A percentile compares a stretch with the other conserved stretches of the same genome.
Conservation (phyloP, 2,329 filamentous ascomycete genomes). For the Furcasterigmium sp. region DNA sequence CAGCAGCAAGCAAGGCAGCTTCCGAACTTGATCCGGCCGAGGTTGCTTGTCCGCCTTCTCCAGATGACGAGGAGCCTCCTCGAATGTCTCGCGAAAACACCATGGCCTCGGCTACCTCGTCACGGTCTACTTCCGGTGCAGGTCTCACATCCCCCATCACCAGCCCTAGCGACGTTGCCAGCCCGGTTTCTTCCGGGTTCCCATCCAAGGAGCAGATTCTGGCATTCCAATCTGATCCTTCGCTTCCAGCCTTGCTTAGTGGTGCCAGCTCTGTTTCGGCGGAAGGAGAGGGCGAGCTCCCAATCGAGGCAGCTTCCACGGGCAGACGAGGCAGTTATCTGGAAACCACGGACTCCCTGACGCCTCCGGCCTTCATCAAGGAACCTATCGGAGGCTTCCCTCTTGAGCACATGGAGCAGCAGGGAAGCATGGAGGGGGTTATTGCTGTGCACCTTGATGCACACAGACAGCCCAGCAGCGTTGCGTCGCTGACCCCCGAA, state of each 20-base stretch:
- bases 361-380: conserved; percentile 45
- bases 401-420: conserved; percentile 32
- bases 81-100: conserved; percentile 33
- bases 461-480: conserved; percentile 16
- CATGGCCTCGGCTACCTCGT: conserved; percentile 40
- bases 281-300: conserved; percentile 56
- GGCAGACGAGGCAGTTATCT: conserved; percentile 36
- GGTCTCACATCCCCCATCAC: conserved; percentile 45
- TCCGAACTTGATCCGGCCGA: conserved; percentile 20
- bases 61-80: conserved; percentile 33
- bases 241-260: conserved; percentile 57
- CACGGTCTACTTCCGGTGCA: conserved; percentile 46
- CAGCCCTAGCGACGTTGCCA: conserved; percentile 47
- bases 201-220: conserved; percentile 40
- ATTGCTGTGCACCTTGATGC: conserved; percentile 19
- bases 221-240: conserved; percentile 58
- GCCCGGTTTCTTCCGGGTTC: conserved; percentile 36
- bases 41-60: conserved; percentile 39
- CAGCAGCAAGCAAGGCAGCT: conserved; percentile 11
- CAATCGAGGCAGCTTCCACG: conserved; percentile 43
- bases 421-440: conserved; percentile 17
- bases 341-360: conserved; percentile 49
- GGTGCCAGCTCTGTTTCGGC: conserved; percentile 60
- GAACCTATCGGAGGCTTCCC: conserved; percentile 41
- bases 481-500: conserved; percentile 6